Percentiles rank a stretch among this genome's conserved stretches.
These are phyloP conservation scores for Flaveria ramosissima DNA, from an alignment of 129 eudicot species.

Conservation along the genomic window DNA sequence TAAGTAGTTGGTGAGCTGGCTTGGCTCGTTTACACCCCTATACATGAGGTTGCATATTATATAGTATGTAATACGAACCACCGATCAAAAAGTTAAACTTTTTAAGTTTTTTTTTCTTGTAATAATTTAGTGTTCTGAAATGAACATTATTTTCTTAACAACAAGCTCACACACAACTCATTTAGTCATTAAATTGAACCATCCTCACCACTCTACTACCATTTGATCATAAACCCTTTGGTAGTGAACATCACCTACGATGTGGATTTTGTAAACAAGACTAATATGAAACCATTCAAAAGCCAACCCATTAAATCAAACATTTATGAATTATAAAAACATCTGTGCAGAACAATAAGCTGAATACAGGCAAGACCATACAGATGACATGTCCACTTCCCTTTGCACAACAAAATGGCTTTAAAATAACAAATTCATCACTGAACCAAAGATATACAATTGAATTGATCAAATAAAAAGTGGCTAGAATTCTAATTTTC, in stretches of 20 bases:
- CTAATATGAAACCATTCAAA: conserved; percentile 13
- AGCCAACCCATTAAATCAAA: not conserved
- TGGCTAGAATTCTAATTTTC: conserved; percentile 2
- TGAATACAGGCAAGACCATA: not conserved
- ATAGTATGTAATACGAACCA: no score
- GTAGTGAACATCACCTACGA: not conserved
- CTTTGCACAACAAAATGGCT: not conserved
- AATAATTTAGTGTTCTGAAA: no score
- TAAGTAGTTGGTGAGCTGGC: no score
- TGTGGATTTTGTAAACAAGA: not conserved
- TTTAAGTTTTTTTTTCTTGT: no score
- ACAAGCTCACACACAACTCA: no score
- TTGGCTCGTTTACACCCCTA: no score
- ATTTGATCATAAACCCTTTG: no score
- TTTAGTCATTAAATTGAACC: no score
- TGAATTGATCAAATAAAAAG: conserved; percentile 3
- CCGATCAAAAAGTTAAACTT: no score
- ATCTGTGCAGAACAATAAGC: not conserved
- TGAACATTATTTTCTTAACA: no score
- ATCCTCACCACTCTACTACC: no score
- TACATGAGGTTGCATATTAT: no score
- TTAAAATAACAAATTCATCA: not conserved
- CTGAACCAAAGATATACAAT: conserved; percentile 14
- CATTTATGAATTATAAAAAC: not conserved
- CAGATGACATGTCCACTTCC: not conserved